Conservation (phyloP, 441 rosid species). For the Iberis amara region DNA sequence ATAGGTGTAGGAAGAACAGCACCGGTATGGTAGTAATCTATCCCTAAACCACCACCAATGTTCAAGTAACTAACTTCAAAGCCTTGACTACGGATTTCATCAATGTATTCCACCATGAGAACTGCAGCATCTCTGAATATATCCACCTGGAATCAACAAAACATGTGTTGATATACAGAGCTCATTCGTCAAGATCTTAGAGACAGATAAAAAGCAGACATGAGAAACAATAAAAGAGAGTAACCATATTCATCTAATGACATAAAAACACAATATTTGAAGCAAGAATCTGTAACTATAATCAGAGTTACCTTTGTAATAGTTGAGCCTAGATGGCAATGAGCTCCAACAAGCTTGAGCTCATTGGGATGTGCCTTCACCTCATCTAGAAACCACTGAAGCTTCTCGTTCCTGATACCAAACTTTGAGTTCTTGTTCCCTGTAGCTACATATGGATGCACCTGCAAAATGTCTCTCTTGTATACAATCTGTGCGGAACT, state of each 20-base stretch:
- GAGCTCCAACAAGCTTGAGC: constrained; percentile 92
- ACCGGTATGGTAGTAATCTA: constrained; percentile 82
- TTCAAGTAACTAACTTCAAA: constrained; percentile 83
- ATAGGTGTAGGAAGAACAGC: constrained; percentile 87
- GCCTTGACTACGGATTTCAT: constrained; percentile 80
- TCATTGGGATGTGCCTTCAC: constrained; percentile 83
- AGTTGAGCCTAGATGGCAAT: constrained; percentile 98
- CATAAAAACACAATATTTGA: not conserved
- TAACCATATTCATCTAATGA: constrained; percentile 5
- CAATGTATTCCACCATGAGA: constrained; percentile 88
- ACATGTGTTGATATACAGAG: constrained; percentile 1
- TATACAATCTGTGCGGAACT: not conserved
- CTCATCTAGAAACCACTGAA: constrained; percentile 96
- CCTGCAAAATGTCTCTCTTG: constrained; percentile 36
- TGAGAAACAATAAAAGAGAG: constrained; percentile 10
- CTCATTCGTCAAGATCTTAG: not conserved
- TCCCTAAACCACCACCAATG: constrained; percentile 98
- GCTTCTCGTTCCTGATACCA: constrained; percentile 95
- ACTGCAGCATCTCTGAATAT: constrained; percentile 93
- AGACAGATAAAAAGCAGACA: not conserved
- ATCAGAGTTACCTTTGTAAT: constrained; percentile 70
- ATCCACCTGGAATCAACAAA: constrained; percentile 61
- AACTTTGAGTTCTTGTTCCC: constrained; percentile 98
- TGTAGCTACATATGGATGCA: constrained; percentile 96
- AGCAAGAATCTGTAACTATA: not conserved